Base-by-base conservation (phyloP, 2,329 filamentous ascomycete species). In the Fusarium miscanthi region DNA sequence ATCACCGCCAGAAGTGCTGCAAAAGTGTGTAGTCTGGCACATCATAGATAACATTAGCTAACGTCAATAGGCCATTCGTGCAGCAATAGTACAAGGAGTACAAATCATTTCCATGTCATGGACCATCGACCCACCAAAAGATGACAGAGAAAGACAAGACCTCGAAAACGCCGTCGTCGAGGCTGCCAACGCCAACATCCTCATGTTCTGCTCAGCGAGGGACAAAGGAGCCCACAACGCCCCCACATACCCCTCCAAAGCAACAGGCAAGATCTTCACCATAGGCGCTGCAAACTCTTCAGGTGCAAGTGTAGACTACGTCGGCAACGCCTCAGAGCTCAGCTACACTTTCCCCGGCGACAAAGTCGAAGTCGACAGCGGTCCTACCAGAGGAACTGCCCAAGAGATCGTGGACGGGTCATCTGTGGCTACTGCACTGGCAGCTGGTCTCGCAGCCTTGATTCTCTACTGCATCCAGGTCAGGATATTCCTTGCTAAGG, bases 101-200 rank as follows among this genome's bases (percentile, higher is more conserved):
- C 72, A 81, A 42, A 79, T 82, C 41, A 82, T 83, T 49, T 82
- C 79, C 51, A 82, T 83, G 78, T 80, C 78, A 3, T 83, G 80
- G 81, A 81, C 79, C 3, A 79, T 83, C n/a, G 67, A 73, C 5
- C 48, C 49, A 7, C 42, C 58, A 0, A 45, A 66, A 6, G 25
- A 63, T 16, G 49, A 63, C 7, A 37, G 38, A 4, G 48, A 63
- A 13, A 40, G 43, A 16, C 49, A 33, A 7, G 57, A 59, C 8
- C 78, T 82, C 2, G 67, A 78, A 13, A 35, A 59, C 0, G 80
- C 81, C 17, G 76, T 83, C 31, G 43, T 48, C 1, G 49, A 70
- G 3, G 69, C 73, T 30, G 45, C 66, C 21, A 73, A 67, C 4
- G 81, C 80, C 1, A 61, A 76, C 11, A 83, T 83, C 9, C 73